Evolutionary conservation across 2,329 filamentous ascomycete species (phyloP), one percentile per base, ranked within the genome.

Genomic region (Balansia obtecta): DNA sequence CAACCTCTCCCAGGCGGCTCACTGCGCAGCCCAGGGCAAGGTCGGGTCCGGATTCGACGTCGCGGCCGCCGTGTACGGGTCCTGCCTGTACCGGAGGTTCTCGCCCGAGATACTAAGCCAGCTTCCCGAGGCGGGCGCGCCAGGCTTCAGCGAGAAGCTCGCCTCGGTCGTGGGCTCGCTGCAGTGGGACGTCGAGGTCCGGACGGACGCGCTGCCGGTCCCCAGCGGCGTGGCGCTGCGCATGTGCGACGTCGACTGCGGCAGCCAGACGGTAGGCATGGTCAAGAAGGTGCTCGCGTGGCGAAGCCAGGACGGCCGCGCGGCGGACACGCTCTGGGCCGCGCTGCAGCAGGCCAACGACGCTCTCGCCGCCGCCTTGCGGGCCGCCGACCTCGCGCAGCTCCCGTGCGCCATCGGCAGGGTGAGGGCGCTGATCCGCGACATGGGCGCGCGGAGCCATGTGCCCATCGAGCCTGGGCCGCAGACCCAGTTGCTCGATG

Each of bases 191-290:
- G 83, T 82, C 0, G 81, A 89, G 60, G 82, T 94, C 46, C 68
- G 70, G 33, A 85, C 88, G 59, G 80, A 83, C 5, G 77, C 74
- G 15, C 81, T 91, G 48, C 76, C 74, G 53, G 74, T 97, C 52
- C 90, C 91, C 0, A 60, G 66, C 1, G 88, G 87, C 0, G 71
- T 95, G 57, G 78, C 85, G 22, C 73, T 97, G 57, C 79, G 94
- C 53, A 93, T 98, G 84, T 95, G 89, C 62, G 93, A 98, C 63
- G 93, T 98, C 7, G 88, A 94, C 64, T 95, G 90, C 63, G 93
- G 93, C 33, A 91, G 85, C 46, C 80, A 95, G 71, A 97, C 91
- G 8, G 90, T 95, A 0, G 80, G 88, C 13, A 97, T 98, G 93
- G 93, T 96, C 38, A 95, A 91, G 70, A 80, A 87, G 63, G 87